These are phyloP conservation scores for Lippia alba DNA, from an alignment of 305 asterid genomes.

Conservation along the genomic window DNA sequence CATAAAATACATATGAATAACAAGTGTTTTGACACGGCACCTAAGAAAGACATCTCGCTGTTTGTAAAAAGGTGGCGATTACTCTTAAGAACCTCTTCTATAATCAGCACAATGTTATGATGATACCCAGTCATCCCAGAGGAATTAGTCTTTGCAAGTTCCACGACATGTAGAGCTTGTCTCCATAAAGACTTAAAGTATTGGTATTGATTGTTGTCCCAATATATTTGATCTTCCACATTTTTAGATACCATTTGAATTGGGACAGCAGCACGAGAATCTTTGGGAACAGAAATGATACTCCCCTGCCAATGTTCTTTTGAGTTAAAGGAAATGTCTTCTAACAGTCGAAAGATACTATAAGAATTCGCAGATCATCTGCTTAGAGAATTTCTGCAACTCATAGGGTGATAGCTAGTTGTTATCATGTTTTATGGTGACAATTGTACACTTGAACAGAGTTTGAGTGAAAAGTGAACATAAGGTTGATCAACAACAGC, in stretches of 20 bases:
- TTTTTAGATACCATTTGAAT: slow-evolving; percentile 65
- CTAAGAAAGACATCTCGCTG: slow-evolving; percentile 75
- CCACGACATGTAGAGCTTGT: slow-evolving; percentile 51
- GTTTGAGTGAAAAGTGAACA: neutral
- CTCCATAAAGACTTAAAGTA: slow-evolving; percentile 62
- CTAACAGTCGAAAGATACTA: slow-evolving; percentile 19
- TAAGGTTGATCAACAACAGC: slow-evolving; percentile 9
- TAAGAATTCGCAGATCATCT: slow-evolving; percentile 11
- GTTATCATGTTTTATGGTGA: slow-evolving; percentile 19
- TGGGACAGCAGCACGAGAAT: slow-evolving; percentile 65
- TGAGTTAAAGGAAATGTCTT: slow-evolving; percentile 28
- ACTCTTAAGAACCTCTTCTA: slow-evolving; percentile 73
- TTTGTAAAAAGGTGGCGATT: slow-evolving; percentile 65
- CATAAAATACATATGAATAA: slow-evolving; percentile 5
- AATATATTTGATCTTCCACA: slow-evolving; percentile 38
- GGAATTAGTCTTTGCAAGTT: slow-evolving; percentile 55
- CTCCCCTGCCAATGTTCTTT: slow-evolving; percentile 59
- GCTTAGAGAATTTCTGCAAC: slow-evolving; percentile 25
- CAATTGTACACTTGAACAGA: slow-evolving; percentile 7
- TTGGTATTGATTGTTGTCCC: slow-evolving; percentile 47
- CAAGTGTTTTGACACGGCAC: slow-evolving; percentile 43
- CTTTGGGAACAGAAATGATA: slow-evolving; percentile 68
- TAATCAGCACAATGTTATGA: slow-evolving; percentile 67
- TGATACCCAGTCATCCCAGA: slow-evolving; percentile 68
- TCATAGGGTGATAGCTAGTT: slow-evolving; percentile 9